Base-by-base conservation (phyloP, 345 rosid genomes). In the Adansonia digitata region DNA sequence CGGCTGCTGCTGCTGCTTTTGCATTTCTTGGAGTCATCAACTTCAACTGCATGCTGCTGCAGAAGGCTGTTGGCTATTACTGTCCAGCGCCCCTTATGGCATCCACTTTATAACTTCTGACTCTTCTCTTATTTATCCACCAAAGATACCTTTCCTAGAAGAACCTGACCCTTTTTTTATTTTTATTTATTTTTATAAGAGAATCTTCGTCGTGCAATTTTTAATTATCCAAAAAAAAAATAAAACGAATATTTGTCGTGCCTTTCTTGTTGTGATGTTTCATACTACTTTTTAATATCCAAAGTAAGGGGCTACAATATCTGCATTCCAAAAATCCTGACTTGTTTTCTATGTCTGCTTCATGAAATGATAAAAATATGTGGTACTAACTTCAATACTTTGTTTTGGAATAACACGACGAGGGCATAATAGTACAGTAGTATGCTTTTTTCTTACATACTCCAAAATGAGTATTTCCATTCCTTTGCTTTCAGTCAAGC, bases 1-100 rank as follows among this genome's bases (percentile, higher is more conserved):
- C 18, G 13, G 39, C 39, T 31, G 34, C 34, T 31, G 34, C 15
- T 43, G 48, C 48, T 12, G 0, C n/a, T 57, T 57, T 10, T 1
- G 40, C 46, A n/a, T 40, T 39, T 13, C 69, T 43, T 43, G 22
- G 5, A 1, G 35, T 24, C 51, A 22, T 22, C 70, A 14, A 27
- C 71, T 67, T 67, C 53, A 65, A 40, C 69, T 65, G 69, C 51
- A 66, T 24, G 51, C n/a, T 45, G 55, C 13, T 42, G 71, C 27
- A 7, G n/a, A 66, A 4, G 18, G 18, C 29, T 5, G 52, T 14
- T 7, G 52, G 22, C 31, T 15, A 22, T 43, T 14, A 5, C 2
- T 4, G 29, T 37, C 27, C 15, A 34, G 13, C 12, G 15, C 15
- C 5, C 22, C 3, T 5, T 12, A 31, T 34, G 42, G 42, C 67